Evolutionary conservation across 1,284 basidiomycete genomes (phyloP).

Genomic region (Porogramme epimiltina): DNA sequence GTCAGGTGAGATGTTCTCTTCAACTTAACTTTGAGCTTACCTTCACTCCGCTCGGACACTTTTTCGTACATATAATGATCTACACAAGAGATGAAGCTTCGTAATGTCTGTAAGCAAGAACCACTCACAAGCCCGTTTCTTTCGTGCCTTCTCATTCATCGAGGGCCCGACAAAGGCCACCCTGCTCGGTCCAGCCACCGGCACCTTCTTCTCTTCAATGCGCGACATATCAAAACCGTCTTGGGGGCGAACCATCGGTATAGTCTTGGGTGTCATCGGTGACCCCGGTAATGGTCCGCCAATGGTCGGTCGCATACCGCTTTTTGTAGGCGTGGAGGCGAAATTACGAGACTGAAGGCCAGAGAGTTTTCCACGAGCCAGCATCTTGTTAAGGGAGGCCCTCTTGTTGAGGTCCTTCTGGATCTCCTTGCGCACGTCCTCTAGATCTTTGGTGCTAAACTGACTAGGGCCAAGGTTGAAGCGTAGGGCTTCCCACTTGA

Average conservation of each 20-base stretch:
- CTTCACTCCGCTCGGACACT: conserved; percentile 78
- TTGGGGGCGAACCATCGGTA: conserved; percentile 9
- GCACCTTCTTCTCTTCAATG: conserved; percentile 33
- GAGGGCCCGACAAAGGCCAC: conserved; percentile 50
- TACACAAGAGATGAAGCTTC: conserved; percentile 30
- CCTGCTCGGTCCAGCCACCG: conserved; percentile 40
- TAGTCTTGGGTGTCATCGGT: conserved; percentile 6
- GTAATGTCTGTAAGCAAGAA: conserved; percentile 2
- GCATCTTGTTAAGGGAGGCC: conserved; percentile 41
- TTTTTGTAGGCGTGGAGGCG: conserved; percentile 4
- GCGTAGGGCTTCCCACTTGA: conserved; percentile 69
- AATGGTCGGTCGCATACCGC: conserved; percentile 19
- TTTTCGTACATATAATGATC: conserved; percentile 96
- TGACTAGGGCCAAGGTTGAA: conserved; percentile 40
- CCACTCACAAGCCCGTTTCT: conserved; percentile 57
- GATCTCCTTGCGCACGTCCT: conserved; percentile 54
- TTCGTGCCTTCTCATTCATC: conserved; percentile 42
- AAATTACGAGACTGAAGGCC: conserved; percentile 22
- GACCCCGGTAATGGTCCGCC: conserved; percentile 4
- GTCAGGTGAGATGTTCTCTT: neutral
- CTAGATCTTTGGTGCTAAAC: conserved; percentile 52
- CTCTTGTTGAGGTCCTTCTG: conserved; percentile 48
- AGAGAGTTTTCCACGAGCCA: conserved; percentile 23
- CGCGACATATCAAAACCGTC: conserved; percentile 19
- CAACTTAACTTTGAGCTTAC: conserved; percentile 40